A percentile compares a stretch with the other conserved stretches of the same genome.
phyloP scores from a whole-genome alignment of 2,329 filamentous ascomycete species.

The Alternaria atra region DNA sequence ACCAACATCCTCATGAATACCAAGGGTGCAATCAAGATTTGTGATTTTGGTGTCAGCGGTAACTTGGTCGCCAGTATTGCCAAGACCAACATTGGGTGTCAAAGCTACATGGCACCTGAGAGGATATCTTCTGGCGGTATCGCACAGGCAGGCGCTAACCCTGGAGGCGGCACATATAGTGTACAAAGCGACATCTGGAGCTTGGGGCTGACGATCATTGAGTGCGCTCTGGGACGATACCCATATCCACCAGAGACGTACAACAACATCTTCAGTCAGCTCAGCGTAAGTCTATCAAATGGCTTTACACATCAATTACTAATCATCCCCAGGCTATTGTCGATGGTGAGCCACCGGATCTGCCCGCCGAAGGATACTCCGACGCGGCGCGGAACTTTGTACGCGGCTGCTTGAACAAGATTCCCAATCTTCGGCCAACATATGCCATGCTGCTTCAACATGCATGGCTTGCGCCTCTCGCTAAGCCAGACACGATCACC shows the following conservation, averaged over 20 bases:
- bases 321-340: slow-evolving; percentile 80
- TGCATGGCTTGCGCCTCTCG: slow-evolving; percentile 81
- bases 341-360: slow-evolving; percentile 90
- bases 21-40: slow-evolving; percentile 93
- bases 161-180: slow-evolving; percentile 86
- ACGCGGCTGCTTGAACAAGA: slow-evolving; percentile 87
- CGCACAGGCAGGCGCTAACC: slow-evolving; percentile 72
- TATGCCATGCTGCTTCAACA: slow-evolving; percentile 91
- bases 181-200: slow-evolving; percentile 99
- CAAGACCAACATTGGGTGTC: slow-evolving; percentile 98
- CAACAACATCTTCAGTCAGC: slow-evolving; percentile 96
- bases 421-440: slow-evolving; percentile 88
- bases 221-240: slow-evolving; percentile 93
- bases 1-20: slow-evolving; percentile 98
- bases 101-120: slow-evolving; percentile 99
- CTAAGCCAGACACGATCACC: slow-evolving; percentile 77
- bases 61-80: slow-evolving; percentile 97
- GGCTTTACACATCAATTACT: not conserved
- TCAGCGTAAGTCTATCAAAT: slow-evolving; percentile 74
- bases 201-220: slow-evolving; percentile 90
- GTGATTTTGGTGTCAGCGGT: slow-evolving; percentile 96
- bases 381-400: slow-evolving; percentile 87
- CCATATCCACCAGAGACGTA: slow-evolving; percentile 97
- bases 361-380: slow-evolving; percentile 82
- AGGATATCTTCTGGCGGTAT: slow-evolving; percentile 88